Evolutionary conservation across 2,329 filamentous ascomycete genomes (phyloP), one percentile per base, ranked within the genome.

Genomic region (Fusarium acutatum): DNA sequence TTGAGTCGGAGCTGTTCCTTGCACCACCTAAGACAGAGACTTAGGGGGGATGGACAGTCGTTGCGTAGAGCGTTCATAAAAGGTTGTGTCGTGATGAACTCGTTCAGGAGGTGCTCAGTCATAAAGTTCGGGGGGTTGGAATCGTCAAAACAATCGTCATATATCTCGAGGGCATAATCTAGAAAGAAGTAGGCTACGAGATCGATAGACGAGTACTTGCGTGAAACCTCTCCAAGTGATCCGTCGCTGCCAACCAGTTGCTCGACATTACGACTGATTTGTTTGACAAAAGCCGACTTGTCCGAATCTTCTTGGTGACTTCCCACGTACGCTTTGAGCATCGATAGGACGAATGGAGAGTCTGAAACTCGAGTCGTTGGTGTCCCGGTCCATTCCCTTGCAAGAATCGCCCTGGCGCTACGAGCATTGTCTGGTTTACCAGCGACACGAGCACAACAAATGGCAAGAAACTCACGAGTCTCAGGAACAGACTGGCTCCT

Each of bases 131-230:
- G 50, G 11, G 60, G 38, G n/a, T 50, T 54, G n/a, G 44, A 53
- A n/a, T 38, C 44, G 24, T 70, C 56, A 41, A 56, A 47, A 32
- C 41, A 30, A 30, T 71, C 64, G 40, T 75, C 73, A 47, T 77
- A 78, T 17, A 64, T 57, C n/a, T 72, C 69, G 18, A 78, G 57
- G 26, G 69, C 75, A 20, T 66, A 62, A 24, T 46, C 66, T n/a
- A 78, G 70, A n/a, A 71, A 69, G 57, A 67, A 60, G 37, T 71
- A 75, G 11, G 73, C 64, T 7, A 78, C 72, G 32, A 78, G 67
- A 44, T 78, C 75, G 30, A 78, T 72, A 18, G 60, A 65, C 7
- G 62, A 73, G 41, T 62, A 75, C 15, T 41, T 60, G 49, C 64
- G 66, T 14, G 66, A 58, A 35, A 74, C 58, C 7, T 67, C 22